Evolutionary conservation across 208 protist genomes (phyloP), one percentile per base, ranked within the genome.

Genomic region (Phytomonas sp.): DNA sequence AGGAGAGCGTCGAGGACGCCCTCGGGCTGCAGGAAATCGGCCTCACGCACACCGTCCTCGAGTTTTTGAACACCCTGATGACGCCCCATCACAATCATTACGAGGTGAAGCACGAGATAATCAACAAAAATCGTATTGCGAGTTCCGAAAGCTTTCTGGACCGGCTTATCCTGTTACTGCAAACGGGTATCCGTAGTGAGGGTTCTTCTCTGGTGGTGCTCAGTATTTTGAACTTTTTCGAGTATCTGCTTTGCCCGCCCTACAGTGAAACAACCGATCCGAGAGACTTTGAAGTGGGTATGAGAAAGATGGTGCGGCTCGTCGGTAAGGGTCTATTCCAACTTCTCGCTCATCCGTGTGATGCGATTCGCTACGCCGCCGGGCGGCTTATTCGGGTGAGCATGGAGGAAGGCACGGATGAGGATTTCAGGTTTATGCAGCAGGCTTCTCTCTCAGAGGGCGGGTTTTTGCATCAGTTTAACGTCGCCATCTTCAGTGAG

Each of bases 11-110:
- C 2, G 78, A 93, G 46, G 72, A 76, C 33, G 89, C 89, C 23
- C 72, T 98, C 26, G 81, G 85, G 64, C 76, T 83, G 28, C 72
- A 92, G 61, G 81, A 92, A 73, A 66, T 82, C 26, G 78, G 84
- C 43, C 82, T 95, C 8, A 81, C 82, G 23, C 82, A 90, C 66
- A 82, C 90, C 15, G 92, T 94, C 31, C 79, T 97, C 26, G 90
- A 97, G 70, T 93, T 94, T 62, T 67, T 98, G 23, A 81, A 82
- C 75, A 84, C 91, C 9, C 80, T 98, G 60, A 96, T 98, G 92
- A 91, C 89, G 31, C 92, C 96, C 23, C 92, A 94, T 66, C 96
- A 98, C 81, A 82, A 98, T 67, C 80, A 96, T 73, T 98, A 97
- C 70, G 93, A 97, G 59, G 56, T 88, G 0, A 75, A 77, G 59